Conservation (phyloP, 2,329 filamentous ascomycete genomes). For the Fusarium temperatum region DNA sequence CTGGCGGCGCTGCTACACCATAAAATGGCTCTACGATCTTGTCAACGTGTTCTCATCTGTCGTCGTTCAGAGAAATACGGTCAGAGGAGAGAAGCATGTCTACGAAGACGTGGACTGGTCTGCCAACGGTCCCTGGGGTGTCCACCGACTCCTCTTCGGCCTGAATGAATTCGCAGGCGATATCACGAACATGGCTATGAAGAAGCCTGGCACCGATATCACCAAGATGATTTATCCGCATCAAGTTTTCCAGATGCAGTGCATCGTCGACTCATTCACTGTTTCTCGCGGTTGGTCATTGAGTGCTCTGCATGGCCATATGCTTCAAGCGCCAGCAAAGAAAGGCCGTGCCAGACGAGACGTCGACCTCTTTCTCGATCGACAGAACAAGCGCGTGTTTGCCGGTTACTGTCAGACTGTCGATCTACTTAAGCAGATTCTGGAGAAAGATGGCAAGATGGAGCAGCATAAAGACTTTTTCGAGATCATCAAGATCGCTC, state of each 20-base stretch:
- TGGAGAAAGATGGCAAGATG: neutral
- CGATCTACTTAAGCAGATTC: neutral
- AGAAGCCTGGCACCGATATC: constrained; percentile 52
- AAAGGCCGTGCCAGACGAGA: constrained; percentile 52
- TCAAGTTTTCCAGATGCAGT: constrained; percentile 60
- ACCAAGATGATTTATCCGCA: constrained; percentile 54
- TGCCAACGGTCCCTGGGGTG: neutral
- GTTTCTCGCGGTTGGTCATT: constrained; percentile 56
- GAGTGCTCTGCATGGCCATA: constrained; percentile 46
- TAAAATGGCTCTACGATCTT: constrained; percentile 62
- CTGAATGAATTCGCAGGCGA: constrained; percentile 56
- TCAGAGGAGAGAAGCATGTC: neutral
- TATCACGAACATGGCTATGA: constrained; percentile 56
- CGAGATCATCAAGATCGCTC: neutral
- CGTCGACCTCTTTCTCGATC: constrained; percentile 55
- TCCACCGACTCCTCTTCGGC: constrained; percentile 51
- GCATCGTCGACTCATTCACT: constrained; percentile 58
- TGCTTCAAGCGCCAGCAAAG: constrained; percentile 47
- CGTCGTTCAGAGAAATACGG: neutral
- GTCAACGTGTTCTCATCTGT: constrained; percentile 55
- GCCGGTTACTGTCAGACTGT: constrained; percentile 9
- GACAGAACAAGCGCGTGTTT: constrained; percentile 40
- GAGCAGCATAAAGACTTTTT: neutral
- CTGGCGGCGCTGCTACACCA: constrained; percentile 59
- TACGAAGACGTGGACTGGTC: neutral